Percentiles rank a stretch among this genome's conserved stretches.
phyloP scores from a whole-genome alignment of 495 filamentous ascomycete species.

The Lepidopterella palustris region DNA sequence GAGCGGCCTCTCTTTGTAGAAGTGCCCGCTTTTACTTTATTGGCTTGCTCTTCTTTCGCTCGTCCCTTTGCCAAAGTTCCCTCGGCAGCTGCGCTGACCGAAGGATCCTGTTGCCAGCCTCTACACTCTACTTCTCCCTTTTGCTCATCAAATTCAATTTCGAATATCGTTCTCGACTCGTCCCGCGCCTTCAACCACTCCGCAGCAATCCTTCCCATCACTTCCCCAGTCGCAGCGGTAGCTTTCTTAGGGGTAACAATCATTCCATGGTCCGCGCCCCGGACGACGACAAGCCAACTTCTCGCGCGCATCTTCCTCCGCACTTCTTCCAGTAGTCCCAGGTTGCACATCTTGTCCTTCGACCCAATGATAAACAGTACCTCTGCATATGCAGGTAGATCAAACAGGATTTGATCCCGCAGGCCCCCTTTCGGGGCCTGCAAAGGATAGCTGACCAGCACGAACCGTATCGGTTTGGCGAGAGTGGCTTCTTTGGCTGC shows the following conservation, averaged over 20 bases:
- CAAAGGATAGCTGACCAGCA: constrained; percentile 39
- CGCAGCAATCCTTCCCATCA: constrained; percentile 32
- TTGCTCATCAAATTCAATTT: too few species aligned
- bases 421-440: constrained; percentile 26
- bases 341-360: constrained; percentile 35
- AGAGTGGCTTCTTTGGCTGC: constrained; percentile 30
- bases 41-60: too few species aligned
- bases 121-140: too few species aligned
- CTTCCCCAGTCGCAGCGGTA: constrained; percentile 24
- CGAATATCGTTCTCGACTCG: too few species aligned
- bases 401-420: constrained; percentile 36
- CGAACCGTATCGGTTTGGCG: constrained; percentile 14
- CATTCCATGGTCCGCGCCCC: constrained; percentile 41
- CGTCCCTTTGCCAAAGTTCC: too few species aligned
- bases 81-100: too few species aligned
- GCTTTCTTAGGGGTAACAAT: constrained; percentile 27
- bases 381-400: constrained; percentile 22
- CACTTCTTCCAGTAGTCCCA: constrained; percentile 29
- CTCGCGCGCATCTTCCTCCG: constrained; percentile 33
- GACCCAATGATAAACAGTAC: constrained; percentile 37
- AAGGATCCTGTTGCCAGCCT: too few species aligned
- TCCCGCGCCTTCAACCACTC: constrained; percentile 34
- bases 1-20: too few species aligned
- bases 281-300: constrained; percentile 32
- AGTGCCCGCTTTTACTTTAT: too few species aligned